Base-by-base conservation (phyloP, 768 basidiomycete species). In the Leccinum subgranulosum region DNA sequence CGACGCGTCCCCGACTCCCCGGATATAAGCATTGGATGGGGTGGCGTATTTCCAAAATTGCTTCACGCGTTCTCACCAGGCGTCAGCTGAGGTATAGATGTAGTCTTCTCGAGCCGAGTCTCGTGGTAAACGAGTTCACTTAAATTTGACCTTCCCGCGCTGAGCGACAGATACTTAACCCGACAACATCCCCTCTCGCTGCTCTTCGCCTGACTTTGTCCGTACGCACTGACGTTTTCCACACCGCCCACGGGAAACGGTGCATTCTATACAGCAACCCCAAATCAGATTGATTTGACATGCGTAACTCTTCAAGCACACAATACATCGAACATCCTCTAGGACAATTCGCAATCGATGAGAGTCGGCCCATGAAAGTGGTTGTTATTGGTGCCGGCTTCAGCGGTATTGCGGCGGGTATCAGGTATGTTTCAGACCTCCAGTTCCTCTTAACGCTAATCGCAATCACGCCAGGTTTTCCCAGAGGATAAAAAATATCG, bases 1-100 rank as follows among this genome's bases (percentile, higher is more conserved):
- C 74, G 39, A 73, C 69, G 19, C 49, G 78, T 79, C 6, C 68
- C 25, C 25, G 25, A 25, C 25, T 25, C 25, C 25, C 94, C 4
- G 91, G 88, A 12, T 75, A 84, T 5, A 39, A 8, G 80, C 79
- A 2, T 96, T 95, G 73, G 69, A 74, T 4, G 82, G 86, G 0
- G 90, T 86, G 0, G 81, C 90, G 6, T 23, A 21, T 45, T 12
- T 17, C 43, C 43, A 45, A 19, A 43, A 12, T 45, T 45, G 12
- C 21, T 45, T 45, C 19, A 45, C 12, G 12, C 21, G 11, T 45
- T 45, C 43, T 45, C 43, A 45, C 6, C 21, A 23, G 43, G 21
- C 3, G 43, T 14, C 21, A 21, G 39, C 39, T 39, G n/a, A 39
- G n/a, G 39, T 39, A 39, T 9, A 39, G 9, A 39, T 23, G 12